A percentile compares a stretch with the other conserved stretches of the same genome.
Conservation (phyloP, 148 eudicot species). For the Rhododendron ovatum region DNA sequence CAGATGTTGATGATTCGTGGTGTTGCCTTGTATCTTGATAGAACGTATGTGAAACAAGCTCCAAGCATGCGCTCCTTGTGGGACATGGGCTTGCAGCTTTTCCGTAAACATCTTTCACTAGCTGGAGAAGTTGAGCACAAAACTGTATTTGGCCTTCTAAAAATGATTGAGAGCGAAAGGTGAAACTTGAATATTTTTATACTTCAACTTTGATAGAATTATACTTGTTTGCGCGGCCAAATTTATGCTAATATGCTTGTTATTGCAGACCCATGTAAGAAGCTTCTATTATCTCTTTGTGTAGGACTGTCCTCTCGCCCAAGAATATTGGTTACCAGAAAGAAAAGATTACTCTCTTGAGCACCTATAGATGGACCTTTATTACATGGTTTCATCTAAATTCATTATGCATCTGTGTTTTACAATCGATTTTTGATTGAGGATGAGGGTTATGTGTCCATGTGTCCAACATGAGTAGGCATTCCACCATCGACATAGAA, state of each 20-base stretch:
- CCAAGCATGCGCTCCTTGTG: slow-evolving; percentile 83
- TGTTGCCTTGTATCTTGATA: slow-evolving; percentile 90
- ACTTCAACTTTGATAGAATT: not conserved
- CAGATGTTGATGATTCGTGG: slow-evolving; percentile 97
- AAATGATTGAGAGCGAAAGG: slow-evolving; percentile 97
- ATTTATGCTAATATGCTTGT: not conserved
- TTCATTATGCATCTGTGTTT: not conserved
- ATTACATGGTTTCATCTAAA: not conserved
- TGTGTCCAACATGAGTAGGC: not conserved
- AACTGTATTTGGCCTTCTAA: slow-evolving; percentile 84
- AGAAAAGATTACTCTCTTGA: not conserved
- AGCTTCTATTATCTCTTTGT: not conserved
- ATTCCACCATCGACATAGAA: not conserved
- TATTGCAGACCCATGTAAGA: not conserved
- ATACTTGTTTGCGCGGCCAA: not conserved
- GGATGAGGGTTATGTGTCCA: not conserved
- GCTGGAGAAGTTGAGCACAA: slow-evolving; percentile 93
- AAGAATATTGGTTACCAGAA: not conserved
- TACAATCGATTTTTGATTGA: not conserved
- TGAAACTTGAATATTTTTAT: slow-evolving; percentile 17
- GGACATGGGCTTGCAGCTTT: slow-evolving; percentile 99
- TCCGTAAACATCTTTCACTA: slow-evolving; percentile 74
- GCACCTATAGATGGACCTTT: not conserved
- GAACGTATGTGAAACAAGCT: slow-evolving; percentile 89
- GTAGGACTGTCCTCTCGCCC: not conserved